Percentiles rank a stretch among this genome's conserved stretches.
These are phyloP conservation scores for Sistotremastrum niveocremeum DNA, from an alignment of 768 basidiomycete genomes.

Conservation along the genomic window DNA sequence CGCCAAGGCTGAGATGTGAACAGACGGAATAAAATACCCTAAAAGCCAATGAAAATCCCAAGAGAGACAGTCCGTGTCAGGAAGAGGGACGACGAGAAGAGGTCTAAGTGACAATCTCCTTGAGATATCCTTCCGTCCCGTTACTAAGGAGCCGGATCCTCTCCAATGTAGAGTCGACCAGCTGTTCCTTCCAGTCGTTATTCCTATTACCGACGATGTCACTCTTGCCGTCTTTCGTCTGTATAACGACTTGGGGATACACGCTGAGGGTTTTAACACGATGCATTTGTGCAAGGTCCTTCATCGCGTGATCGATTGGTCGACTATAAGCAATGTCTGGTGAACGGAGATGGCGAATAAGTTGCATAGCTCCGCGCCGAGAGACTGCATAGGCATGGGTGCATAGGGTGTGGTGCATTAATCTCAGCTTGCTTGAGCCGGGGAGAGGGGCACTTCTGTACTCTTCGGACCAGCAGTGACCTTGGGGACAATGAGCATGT, in stretches of 20 bases:
- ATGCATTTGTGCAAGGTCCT: slow-evolving; percentile 48
- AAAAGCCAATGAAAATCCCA: too few relatives aligned
- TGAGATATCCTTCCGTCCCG: too few relatives aligned
- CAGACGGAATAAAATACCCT: too few relatives aligned
- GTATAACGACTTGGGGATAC: slow-evolving; percentile 56
- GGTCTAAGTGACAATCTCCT: too few relatives aligned
- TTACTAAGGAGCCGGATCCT: too few relatives aligned
- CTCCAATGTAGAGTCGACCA: too few relatives aligned
- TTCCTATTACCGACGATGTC: slow-evolving; percentile 28
- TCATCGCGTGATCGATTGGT: slow-evolving; percentile 59
- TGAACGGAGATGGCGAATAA: slow-evolving; percentile 44
- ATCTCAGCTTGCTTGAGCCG: too few relatives aligned
- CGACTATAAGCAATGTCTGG: slow-evolving; percentile 66
- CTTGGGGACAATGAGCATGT: slow-evolving; percentile 18
- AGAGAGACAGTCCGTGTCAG: too few relatives aligned
- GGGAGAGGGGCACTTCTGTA: slow-evolving; percentile 26
- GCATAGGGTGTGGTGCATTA: slow-evolving; percentile 19
- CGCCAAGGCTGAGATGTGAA: too few relatives aligned
- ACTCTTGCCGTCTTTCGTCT: slow-evolving; percentile 43
- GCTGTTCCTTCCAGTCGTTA: too few relatives aligned
- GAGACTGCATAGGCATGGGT: slow-evolving; percentile 64
- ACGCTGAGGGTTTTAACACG: slow-evolving; percentile 48
- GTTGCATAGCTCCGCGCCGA: slow-evolving; percentile 39
- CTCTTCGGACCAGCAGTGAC: slow-evolving; percentile 75
- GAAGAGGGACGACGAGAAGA: too few relatives aligned